phyloP scores from a whole-genome alignment of 805 yeast genomes.

The Wickerhamomyces alni region DNA sequence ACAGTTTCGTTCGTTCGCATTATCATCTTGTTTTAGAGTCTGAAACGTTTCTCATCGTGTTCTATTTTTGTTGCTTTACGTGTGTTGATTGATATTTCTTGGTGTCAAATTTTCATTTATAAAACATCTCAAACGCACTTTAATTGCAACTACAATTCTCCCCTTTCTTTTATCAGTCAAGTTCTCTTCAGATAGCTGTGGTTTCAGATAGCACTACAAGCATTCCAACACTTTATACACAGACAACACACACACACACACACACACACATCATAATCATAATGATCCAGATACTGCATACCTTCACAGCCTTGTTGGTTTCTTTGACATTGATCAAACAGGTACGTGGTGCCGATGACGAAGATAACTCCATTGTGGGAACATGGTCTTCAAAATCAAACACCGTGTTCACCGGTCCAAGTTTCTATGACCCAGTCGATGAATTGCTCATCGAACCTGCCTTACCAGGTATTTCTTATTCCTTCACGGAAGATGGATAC shows the following conservation, averaged over 20 bases:
- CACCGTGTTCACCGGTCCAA: constrained; percentile 94
- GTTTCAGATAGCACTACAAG: no score
- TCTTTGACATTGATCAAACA: neutral
- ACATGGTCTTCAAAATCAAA: constrained; percentile 95
- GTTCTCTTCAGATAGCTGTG: no score
- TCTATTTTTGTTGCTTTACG: no score
- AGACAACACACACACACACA: no score
- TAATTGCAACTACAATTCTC: neutral
- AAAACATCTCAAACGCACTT: neutral
- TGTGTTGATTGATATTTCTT: neutral
- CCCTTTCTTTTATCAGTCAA: no score
- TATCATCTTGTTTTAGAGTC: no score
- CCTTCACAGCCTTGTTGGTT: neutral
- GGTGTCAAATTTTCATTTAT: neutral
- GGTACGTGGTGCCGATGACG: constrained; percentile 6
- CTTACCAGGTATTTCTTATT: constrained; percentile 87
- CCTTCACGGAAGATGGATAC: constrained; percentile 88
- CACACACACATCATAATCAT: neutral
- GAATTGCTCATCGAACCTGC: constrained; percentile 94
- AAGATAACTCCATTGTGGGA: constrained; percentile 47
- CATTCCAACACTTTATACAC: no score
- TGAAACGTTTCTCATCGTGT: no score
- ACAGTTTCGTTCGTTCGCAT: no score
- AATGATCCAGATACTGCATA: constrained; percentile 1
- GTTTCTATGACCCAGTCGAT: constrained; percentile 93